Base-by-base conservation (phyloP, 2,329 filamentous ascomycete genomes). In the Neopestalotiopsis rosae region DNA sequence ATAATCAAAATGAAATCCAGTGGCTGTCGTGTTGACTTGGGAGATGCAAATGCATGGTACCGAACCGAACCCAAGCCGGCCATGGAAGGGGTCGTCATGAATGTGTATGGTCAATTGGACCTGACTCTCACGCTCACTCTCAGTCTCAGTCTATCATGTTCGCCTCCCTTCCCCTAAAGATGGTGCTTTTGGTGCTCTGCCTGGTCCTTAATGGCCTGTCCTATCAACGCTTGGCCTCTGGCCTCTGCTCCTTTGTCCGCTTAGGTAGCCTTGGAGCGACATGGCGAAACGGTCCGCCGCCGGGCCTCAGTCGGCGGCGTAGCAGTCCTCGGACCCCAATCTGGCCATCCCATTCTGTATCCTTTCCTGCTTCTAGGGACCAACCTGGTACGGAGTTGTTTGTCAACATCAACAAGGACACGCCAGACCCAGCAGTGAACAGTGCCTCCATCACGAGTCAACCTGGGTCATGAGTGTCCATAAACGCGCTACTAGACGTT, bases 261-360 rank as follows among this genome's bases (percentile, higher is more conserved):
- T 52, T n/a, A 52, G 24, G 34, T 38, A 30, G 57, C n/a, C 57
- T 34, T 59, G 57, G 24, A 34, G 17, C 30, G 30, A 59, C 57
- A 59, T 59, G 57, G 57, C 57, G 57, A 59, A 59, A 59, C 57
- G 30, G 57, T 59, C 57, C 57, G 57, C 30, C 57, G 57, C 24
- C 30, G 57, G 57, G 24, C 57, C 57, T 28, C 30, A 14, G 57
- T 30, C 30, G 17, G 57, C 57, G 57, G 57, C 30, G 57, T 59
- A 14, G 57, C 57, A 59, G 57, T 59, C 57, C 57, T 30, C 57
- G 57, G 57, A 59, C 57, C 45, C 45, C 45, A 52, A 52, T 20
- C 9, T 52, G 45, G 45, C 45, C 45, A 52, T 52, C 34, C 34
- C 34, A 38, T 10, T 38, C 24, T 38, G 34, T 38, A 38, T 52